Evolutionary conservation across 495 filamentous ascomycete genomes (phyloP).

Genomic region (Hypoxylon lienhwacheense): DNA sequence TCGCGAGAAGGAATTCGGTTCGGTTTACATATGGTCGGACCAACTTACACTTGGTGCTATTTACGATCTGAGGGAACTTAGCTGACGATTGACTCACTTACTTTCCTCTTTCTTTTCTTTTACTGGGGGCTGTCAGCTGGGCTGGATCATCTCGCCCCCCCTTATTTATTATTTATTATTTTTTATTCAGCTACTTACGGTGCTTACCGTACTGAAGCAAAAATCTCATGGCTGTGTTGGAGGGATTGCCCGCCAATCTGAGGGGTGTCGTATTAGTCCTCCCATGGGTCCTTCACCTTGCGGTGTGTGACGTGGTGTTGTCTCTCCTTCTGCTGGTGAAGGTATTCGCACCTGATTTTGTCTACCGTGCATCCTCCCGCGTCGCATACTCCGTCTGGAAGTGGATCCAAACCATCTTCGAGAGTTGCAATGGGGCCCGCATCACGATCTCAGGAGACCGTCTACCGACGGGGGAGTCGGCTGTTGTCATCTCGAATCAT

Average conservation of each 20-base stretch:
- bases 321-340: conserved; percentile 56
- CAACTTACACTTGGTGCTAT: too few species aligned
- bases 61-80: too few species aligned
- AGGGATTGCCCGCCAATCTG: conserved; percentile 34
- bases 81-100: too few species aligned
- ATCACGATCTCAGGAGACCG: conserved; percentile 54
- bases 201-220: neutral
- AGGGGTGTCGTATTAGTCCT: conserved; percentile 48
- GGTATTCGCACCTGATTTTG: conserved; percentile 47
- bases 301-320: conserved; percentile 53
- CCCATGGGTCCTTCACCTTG: conserved; percentile 55
- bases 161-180: neutral
- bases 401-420: conserved; percentile 58
- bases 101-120: too few species aligned
- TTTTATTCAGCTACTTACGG: conserved; percentile 1
- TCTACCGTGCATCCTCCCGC: conserved; percentile 53
- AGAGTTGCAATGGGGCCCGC: conserved; percentile 48
- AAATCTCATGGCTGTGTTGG: conserved; percentile 18
- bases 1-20: too few species aligned
- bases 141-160: too few species aligned
- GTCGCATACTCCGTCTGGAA: conserved; percentile 55
- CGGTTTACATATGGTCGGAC: too few species aligned
- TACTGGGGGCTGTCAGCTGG: too few species aligned
- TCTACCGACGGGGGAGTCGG: conserved; percentile 52
- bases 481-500: conserved; percentile 61